Conservation (phyloP, 805 yeast genomes). For the Ogataea methylovora region DNA sequence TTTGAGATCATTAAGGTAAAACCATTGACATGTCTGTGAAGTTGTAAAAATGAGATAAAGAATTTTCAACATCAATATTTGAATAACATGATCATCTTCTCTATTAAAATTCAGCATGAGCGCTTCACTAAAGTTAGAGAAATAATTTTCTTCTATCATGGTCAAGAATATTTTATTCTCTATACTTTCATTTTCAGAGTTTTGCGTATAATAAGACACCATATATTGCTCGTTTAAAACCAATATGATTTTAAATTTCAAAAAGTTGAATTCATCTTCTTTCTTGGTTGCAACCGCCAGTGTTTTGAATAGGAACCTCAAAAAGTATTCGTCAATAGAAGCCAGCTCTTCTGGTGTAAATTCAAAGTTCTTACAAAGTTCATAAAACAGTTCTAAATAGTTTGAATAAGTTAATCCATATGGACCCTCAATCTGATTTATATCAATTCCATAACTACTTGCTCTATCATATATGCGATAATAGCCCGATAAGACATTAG, state of each 20-base stretch:
- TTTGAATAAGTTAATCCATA: constrained; percentile 15
- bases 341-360: constrained; percentile 34
- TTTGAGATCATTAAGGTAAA: constrained; percentile 78
- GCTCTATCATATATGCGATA: constrained; percentile 7
- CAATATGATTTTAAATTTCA: constrained; percentile 63
- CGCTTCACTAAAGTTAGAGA: constrained; percentile 56
- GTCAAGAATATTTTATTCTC: constrained; percentile 49
- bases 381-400: constrained; percentile 46
- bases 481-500: constrained; percentile 19
- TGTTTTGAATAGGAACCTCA: constrained; percentile 39
- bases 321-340: constrained; percentile 34
- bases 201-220: constrained; percentile 39
- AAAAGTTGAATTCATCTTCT: constrained; percentile 53
- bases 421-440: constrained; percentile 12
- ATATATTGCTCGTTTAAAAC: constrained; percentile 85
- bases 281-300: constrained; percentile 34
- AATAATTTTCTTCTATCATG: constrained; percentile 37
- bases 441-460: background rate
- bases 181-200: constrained; percentile 1
- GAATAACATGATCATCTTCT: constrained; percentile 60
- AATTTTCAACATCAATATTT: constrained; percentile 72
- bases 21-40: constrained; percentile 52
- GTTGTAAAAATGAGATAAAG: constrained; percentile 68
- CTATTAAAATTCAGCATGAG: constrained; percentile 73
- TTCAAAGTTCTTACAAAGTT: constrained; percentile 44